These are phyloP conservation scores for Trichosporon inkin DNA, from an alignment of 1,284 basidiomycete genomes.

Conservation along the genomic window DNA sequence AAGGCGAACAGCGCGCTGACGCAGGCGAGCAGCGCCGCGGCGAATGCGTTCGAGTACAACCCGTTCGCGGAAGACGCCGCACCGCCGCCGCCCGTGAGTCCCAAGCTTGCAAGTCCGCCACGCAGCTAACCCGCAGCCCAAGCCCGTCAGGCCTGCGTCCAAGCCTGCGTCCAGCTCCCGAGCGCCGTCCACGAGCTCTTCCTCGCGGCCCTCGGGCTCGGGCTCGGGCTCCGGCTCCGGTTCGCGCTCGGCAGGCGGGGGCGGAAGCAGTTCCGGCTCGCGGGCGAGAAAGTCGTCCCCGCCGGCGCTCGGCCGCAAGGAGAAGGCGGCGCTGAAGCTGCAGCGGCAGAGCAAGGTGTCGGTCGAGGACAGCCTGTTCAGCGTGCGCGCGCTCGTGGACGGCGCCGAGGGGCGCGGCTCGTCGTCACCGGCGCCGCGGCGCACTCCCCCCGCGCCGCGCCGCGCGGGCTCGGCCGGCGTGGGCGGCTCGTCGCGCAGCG, in stretches of 20 bases:
- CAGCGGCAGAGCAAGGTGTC: slow-evolving; percentile 3
- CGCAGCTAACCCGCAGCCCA: slow-evolving; percentile 4
- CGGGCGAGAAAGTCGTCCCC: slow-evolving; percentile 19
- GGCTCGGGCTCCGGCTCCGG: neutral
- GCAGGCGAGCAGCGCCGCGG: slow-evolving; percentile 11
- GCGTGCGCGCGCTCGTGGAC: slow-evolving; percentile 36
- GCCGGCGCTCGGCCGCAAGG: slow-evolving; percentile 35
- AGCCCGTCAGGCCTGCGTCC: neutral
- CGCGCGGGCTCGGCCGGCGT: neutral
- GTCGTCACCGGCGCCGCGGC: neutral
- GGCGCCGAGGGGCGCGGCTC: slow-evolving; percentile 13
- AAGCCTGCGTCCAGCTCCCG: neutral
- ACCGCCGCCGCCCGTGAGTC: slow-evolving; percentile 21
- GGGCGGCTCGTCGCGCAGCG: neutral
- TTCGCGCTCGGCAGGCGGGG: neutral
- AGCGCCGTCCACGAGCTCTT: neutral
- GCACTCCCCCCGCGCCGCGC: neutral
- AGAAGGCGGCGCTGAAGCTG: slow-evolving; percentile 25
- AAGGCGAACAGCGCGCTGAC: slow-evolving; percentile 36
- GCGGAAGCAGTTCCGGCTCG: neutral
- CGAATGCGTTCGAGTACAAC: slow-evolving; percentile 29
- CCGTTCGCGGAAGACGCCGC: slow-evolving; percentile 43
- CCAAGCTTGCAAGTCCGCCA: neutral
- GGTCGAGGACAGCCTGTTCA: slow-evolving; percentile 28
- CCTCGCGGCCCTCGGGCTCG: neutral